A percentile compares a stretch with the other conserved stretches of the same genome.
These are phyloP conservation scores for Chamaecyparis obtusa DNA, from an alignment of 75 land plant species.

Conservation along the genomic window DNA sequence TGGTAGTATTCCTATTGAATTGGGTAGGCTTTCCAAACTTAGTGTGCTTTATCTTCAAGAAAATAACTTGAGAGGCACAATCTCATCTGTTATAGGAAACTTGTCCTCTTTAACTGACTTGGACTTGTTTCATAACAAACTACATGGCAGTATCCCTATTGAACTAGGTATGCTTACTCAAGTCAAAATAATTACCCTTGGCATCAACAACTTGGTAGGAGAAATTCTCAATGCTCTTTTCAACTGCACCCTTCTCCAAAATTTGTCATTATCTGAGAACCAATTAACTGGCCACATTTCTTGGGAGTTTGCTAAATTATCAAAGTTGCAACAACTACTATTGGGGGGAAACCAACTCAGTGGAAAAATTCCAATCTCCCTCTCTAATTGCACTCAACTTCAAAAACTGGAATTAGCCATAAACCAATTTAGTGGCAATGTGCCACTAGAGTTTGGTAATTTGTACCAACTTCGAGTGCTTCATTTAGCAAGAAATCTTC, in stretches of 20 bases:
- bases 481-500: neutral
- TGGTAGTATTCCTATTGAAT: too few relatives aligned
- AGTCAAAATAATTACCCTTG: too few relatives aligned
- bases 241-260: too few relatives aligned
- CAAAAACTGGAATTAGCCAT: neutral
- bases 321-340: neutral
- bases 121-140: conserved; percentile 16
- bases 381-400: neutral
- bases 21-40: too few relatives aligned
- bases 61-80: conserved; percentile 17
- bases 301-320: neutral
- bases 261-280: too few relatives aligned
- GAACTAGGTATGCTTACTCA: conserved; percentile 10
- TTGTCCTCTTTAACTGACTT: conserved; percentile 5
- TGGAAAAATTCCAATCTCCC: conserved; percentile 13
- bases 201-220: too few relatives aligned
- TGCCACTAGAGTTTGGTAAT: neutral
- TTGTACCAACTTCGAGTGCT: neutral
- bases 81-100: conserved; percentile 20
- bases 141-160: conserved; percentile 20
- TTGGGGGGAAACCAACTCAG: conserved; percentile 16
- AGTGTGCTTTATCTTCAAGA: too few relatives aligned
- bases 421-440: neutral
- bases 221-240: too few relatives aligned
- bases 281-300: neutral